A percentile compares a stretch with the other conserved stretches of the same genome.
These are phyloP conservation scores for Trichoderma sp. DNA, from an alignment of 2,329 filamentous ascomycete species.

Conservation along the genomic window DNA sequence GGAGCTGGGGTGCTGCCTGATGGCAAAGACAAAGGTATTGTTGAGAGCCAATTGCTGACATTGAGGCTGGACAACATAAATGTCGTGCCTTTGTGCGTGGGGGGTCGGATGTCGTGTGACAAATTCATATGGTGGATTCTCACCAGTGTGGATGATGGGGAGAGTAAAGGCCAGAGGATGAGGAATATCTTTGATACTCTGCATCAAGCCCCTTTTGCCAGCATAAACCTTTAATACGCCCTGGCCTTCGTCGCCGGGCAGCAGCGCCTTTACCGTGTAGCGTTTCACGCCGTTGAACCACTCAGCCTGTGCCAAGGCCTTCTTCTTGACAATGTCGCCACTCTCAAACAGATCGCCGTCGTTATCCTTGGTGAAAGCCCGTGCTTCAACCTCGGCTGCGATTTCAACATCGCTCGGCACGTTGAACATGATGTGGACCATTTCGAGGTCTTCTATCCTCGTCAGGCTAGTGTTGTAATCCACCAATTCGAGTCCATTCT, in stretches of 20 bases:
- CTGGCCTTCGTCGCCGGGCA: slow-evolving; percentile 89
- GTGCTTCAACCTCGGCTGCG: slow-evolving; percentile 87
- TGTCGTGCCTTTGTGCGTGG: slow-evolving; percentile 94
- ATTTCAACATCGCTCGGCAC: slow-evolving; percentile 90
- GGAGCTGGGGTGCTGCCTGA: slow-evolving; percentile 84
- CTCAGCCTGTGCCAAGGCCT: slow-evolving; percentile 85
- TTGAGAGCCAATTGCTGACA: slow-evolving; percentile 85
- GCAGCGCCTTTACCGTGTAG: slow-evolving; percentile 88
- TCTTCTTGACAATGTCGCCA: slow-evolving; percentile 81
- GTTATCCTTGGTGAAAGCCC: slow-evolving; percentile 74
- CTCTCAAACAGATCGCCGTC: slow-evolving; percentile 95
- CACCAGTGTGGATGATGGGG: slow-evolving; percentile 86
- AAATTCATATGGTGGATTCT: slow-evolving; percentile 94
- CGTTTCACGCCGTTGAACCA: slow-evolving; percentile 87
- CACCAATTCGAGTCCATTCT: slow-evolving; percentile 73
- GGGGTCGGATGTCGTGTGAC: slow-evolving; percentile 91
- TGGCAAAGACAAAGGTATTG: slow-evolving; percentile 96
- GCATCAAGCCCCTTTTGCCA: slow-evolving; percentile 93
- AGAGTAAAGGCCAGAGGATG: slow-evolving; percentile 86
- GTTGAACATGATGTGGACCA: slow-evolving; percentile 84
- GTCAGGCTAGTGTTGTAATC: slow-evolving; percentile 89
- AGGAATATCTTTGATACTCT: slow-evolving; percentile 94
- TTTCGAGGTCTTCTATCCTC: slow-evolving; percentile 87
- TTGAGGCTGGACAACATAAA: slow-evolving; percentile 96
- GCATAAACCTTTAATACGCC: slow-evolving; percentile 90